These are phyloP conservation scores for Pleurotus pulmonarius DNA, from an alignment of 768 basidiomycete species.

Conservation along the genomic window DNA sequence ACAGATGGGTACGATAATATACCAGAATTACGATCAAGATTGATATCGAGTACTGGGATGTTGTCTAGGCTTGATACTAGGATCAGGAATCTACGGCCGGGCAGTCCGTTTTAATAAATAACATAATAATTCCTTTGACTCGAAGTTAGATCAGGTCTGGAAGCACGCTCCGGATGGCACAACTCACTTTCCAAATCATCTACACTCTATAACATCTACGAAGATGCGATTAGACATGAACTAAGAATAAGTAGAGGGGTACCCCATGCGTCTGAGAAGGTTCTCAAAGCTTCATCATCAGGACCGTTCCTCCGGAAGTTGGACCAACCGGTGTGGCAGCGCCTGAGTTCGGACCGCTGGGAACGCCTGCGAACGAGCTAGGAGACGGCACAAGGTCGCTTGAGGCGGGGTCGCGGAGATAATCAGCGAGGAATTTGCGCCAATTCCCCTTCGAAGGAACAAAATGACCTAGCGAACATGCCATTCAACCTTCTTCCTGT, in stretches of 20 bases:
- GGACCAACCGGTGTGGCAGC: conserved; percentile 36
- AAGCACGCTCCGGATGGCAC: not conserved
- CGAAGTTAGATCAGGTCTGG: too few relatives aligned
- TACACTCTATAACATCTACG: not conserved
- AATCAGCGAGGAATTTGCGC: conserved; percentile 71
- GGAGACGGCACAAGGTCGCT: conserved; percentile 40
- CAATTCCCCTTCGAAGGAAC: conserved; percentile 76
- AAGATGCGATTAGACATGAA: not conserved
- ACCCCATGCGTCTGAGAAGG: too few relatives aligned
- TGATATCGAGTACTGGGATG: too few relatives aligned
- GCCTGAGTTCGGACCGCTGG: conserved; percentile 41
- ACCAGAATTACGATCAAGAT: too few relatives aligned
- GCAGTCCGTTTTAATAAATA: too few relatives aligned
- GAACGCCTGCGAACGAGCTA: conserved; percentile 11
- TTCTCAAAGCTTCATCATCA: conserved; percentile 26
- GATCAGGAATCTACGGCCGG: too few relatives aligned
- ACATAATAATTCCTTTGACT: too few relatives aligned
- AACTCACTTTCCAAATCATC: not conserved
- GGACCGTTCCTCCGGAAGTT: conserved; percentile 10
- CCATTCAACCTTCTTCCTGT: not conserved
- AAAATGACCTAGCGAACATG: conserved; percentile 60
- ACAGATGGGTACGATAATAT: not conserved
- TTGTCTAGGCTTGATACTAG: too few relatives aligned
- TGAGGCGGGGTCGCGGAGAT: conserved; percentile 49
- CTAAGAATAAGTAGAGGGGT: not conserved